These are phyloP conservation scores for Ocimum tenuiflorum DNA, from an alignment of 257 asterid genomes.

Conservation along the genomic window DNA sequence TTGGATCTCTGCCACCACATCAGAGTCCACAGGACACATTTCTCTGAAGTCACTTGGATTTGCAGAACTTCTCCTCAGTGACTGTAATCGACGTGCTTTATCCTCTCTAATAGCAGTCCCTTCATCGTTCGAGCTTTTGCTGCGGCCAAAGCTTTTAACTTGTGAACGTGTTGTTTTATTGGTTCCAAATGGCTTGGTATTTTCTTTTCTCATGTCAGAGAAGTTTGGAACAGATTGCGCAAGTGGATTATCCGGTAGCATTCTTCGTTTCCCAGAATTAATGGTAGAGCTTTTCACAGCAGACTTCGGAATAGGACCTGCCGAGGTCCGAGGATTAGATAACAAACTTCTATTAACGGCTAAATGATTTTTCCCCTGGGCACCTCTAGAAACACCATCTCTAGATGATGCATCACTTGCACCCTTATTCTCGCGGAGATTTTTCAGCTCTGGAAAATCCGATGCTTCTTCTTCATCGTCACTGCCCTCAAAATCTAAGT, in stretches of 20 bases:
- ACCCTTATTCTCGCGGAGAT: slow-evolving; percentile 34
- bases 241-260: slow-evolving; percentile 69
- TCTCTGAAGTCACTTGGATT: slow-evolving; percentile 43
- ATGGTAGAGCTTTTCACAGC: slow-evolving; percentile 41
- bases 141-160: slow-evolving; percentile 52
- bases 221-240: slow-evolving; percentile 87
- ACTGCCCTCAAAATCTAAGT: slow-evolving; percentile 55
- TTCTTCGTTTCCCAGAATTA: slow-evolving; percentile 56
- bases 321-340: slow-evolving; percentile 52
- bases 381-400: slow-evolving; percentile 40
- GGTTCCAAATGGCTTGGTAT: slow-evolving; percentile 52
- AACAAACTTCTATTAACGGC: slow-evolving; percentile 39
- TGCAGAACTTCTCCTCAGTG: slow-evolving; percentile 50
- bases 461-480: slow-evolving; percentile 50
- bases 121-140: slow-evolving; percentile 56
- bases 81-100: slow-evolving; percentile 47
- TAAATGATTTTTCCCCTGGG: slow-evolving; percentile 45
- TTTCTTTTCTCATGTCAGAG: slow-evolving; percentile 77
- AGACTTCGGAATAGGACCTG: slow-evolving; percentile 53
- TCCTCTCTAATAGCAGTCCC: slow-evolving; percentile 48
- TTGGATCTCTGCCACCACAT: slow-evolving; percentile 39
- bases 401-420: slow-evolving; percentile 34
- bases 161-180: slow-evolving; percentile 53
- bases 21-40: slow-evolving; percentile 37
- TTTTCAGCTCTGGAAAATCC: slow-evolving; percentile 36